A percentile compares a stretch with the other conserved stretches of the same genome.
Conservation (phyloP, 768 basidiomycete species). For the Hemileccinum impolitum region DNA sequence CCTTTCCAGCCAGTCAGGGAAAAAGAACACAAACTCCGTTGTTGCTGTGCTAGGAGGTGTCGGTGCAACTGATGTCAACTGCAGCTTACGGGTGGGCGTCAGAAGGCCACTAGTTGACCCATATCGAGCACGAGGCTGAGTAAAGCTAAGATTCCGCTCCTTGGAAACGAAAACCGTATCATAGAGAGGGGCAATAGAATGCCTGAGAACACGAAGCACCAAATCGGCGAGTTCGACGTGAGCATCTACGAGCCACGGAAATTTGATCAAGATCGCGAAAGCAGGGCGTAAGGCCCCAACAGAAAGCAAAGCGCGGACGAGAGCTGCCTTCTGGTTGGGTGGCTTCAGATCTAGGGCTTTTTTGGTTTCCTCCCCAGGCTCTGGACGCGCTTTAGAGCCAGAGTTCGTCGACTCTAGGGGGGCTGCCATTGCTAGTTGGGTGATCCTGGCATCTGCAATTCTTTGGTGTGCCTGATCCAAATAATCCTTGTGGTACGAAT, state of each 20-base stretch:
- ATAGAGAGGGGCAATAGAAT: conserved; percentile 70
- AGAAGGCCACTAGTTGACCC: conserved; percentile 52
- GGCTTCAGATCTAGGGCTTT: conserved; percentile 37
- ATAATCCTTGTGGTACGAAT: conserved; percentile 61
- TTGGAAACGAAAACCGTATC: conserved; percentile 46
- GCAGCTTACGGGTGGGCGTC: conserved; percentile 54
- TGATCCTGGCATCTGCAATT: conserved; percentile 65
- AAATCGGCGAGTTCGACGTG: conserved; percentile 85
- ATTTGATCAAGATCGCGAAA: conserved; percentile 74
- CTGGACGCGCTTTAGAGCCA: conserved; percentile 37
- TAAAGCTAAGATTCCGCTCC: conserved; percentile 60
- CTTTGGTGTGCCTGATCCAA: conserved; percentile 57
- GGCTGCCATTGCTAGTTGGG: conserved; percentile 81
- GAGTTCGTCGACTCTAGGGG: conserved; percentile 59
- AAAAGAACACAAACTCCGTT: conserved; percentile 88
- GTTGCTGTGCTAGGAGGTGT: conserved; percentile 73
- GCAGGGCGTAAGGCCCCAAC: conserved; percentile 82
- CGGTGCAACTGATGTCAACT: conserved; percentile 76
- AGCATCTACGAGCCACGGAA: conserved; percentile 80
- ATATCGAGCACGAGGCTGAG: conserved; percentile 61
- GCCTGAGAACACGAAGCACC: conserved; percentile 69
- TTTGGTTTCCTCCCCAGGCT: conserved; percentile 37
- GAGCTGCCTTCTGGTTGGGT: conserved; percentile 75
- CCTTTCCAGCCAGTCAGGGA: conserved; percentile 73
- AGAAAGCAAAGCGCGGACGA: conserved; percentile 77